Evolutionary conservation across 192 early-diverging fungal species (phyloP).

Genomic region (Thamnidium elegans): DNA sequence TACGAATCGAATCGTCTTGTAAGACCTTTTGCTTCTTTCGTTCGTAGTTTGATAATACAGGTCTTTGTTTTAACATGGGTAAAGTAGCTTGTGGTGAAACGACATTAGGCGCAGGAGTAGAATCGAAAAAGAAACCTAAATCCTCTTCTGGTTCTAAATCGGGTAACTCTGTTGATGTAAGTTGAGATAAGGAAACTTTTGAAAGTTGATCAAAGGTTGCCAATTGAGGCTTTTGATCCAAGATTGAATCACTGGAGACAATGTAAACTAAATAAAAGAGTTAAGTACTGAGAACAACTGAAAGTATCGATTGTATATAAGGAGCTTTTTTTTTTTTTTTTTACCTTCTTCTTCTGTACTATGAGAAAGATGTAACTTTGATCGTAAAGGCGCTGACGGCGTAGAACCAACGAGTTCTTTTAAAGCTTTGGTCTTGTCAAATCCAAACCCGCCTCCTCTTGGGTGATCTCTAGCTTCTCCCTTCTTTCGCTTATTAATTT

Average conservation of each 20-base stretch:
- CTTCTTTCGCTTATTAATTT: too few relatives aligned
- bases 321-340: neutral
- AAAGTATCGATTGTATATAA: too few relatives aligned
- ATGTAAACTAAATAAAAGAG: neutral
- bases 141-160: neutral
- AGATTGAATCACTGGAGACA: neutral
- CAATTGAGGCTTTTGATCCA: neutral
- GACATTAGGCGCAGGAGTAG: neutral
- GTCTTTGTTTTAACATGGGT: neutral
- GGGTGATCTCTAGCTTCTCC: too few relatives aligned
- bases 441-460: too few relatives aligned
- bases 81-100: neutral
- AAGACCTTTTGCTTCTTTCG: neutral
- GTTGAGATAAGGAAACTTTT: neutral
- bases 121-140: constrained; percentile 2
- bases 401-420: too few relatives aligned
- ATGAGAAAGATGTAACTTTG: too few relatives aligned
- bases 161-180: neutral
- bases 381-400: too few relatives aligned
- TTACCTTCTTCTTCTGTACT: constrained; percentile 12
- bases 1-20: constrained; percentile 6
- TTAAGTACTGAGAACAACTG: too few relatives aligned
- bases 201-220: neutral
- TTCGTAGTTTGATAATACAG: neutral
- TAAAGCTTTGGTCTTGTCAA: too few relatives aligned